Base-by-base conservation (phyloP, 208 protist species). In the Leishmania mexicana region DNA sequence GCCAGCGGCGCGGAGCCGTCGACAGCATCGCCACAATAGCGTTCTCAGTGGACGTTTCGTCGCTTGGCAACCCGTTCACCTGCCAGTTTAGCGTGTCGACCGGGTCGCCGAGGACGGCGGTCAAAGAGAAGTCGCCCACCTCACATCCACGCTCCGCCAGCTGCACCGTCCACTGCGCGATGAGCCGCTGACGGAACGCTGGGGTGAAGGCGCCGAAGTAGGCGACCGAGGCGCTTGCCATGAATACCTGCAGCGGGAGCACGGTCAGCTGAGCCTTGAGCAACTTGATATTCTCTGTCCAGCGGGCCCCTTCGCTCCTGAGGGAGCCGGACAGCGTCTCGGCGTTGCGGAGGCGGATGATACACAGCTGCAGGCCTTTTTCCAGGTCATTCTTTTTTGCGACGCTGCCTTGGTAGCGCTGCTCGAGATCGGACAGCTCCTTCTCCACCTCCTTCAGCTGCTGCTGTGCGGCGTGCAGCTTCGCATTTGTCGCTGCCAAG, bases 11-110 rank as follows among this genome's bases (percentile, higher is more conserved):
- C 74, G 94, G 94, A 38, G 94, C 93, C 65, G 76, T 79, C 19
- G 93, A 94, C 54, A 96, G 78, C 79, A 91, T 85, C 19, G 97
- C 97, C 31, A 99, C 92, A 85, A 99, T 99, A 51, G 96, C 98
- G 83, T 99, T 99, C 84, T 99, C 98, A 4, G 98, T 98, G 40
- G 98, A 99, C 65, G 98, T 96, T 64, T 96, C 91, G 85, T 99
- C 99, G n/a, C 94, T 98, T 51, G 99, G 99, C 40, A 99, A 90
- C 1, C 97, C 97, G 83, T 97, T 94, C 51, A 99, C 97, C 76
- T 98, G 95, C 99, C 99, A 99, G 72, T 98, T 98, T 11, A 99
- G 93, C n/a, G 98, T 98, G 84, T 98, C 92, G 53, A 99, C 93
- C 24, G 98, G 98, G 84, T 99, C 97, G 62, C 95, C 96, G 3